phyloP scores from a whole-genome alignment of 139 green algal species.

The Picochlorum sp. region DNA sequence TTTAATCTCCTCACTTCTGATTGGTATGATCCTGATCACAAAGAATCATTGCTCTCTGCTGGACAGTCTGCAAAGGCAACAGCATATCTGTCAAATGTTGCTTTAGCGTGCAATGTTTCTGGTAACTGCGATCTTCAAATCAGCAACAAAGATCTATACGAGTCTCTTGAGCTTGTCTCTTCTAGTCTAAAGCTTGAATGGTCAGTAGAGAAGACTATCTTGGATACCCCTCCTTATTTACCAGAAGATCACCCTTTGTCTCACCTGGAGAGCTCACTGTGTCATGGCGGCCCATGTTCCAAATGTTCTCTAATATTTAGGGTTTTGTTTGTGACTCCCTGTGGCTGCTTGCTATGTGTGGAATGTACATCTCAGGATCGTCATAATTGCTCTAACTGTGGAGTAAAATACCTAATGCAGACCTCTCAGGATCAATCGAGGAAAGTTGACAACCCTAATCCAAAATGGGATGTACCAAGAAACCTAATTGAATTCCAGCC shows the following conservation, averaged over 20 bases:
- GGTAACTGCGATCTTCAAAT: constrained; percentile 42
- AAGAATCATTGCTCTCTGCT: constrained; percentile 60
- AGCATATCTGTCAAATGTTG: constrained; percentile 72
- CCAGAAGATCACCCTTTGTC: constrained; percentile 35
- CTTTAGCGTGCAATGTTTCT: constrained; percentile 70
- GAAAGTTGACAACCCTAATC: constrained; percentile 27
- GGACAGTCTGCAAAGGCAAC: constrained; percentile 38
- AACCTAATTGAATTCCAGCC: constrained; percentile 95
- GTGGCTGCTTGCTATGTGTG: constrained; percentile 74
- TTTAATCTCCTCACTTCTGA: constrained; percentile 84
- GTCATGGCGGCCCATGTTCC: constrained; percentile 36
- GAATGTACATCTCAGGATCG: constrained; percentile 46
- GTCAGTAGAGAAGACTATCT: not conserved
- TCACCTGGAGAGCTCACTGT: constrained; percentile 40
- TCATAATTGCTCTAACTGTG: constrained; percentile 15
- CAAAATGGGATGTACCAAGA: constrained; percentile 63
- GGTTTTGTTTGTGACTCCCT: constrained; percentile 76
- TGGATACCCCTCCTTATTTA: not conserved
- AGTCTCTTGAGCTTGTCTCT: constrained; percentile 53
- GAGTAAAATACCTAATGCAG: constrained; percentile 26
- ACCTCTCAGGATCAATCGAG: constrained; percentile 51
- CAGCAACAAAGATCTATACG: constrained; percentile 32
- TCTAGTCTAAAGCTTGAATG: constrained; percentile 5
- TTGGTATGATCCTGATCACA: constrained; percentile 77
- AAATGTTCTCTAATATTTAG: constrained; percentile 21